Percentiles rank a stretch among this genome's conserved stretches.
Conservation (phyloP, 192 early-diverging fungal species). For the Dimargaris cristalligena region DNA sequence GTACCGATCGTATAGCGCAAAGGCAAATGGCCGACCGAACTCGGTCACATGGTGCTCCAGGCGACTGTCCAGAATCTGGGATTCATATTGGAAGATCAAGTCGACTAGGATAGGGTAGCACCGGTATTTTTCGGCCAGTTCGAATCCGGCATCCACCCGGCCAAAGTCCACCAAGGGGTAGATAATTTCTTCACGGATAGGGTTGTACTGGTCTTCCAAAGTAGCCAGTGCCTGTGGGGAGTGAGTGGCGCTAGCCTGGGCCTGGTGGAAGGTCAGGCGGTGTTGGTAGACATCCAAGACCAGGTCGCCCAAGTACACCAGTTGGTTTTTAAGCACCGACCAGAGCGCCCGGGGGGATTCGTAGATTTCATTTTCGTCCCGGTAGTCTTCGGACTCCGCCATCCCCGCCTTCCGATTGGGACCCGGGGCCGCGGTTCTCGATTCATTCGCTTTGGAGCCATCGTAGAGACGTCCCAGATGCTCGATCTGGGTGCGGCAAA, state of each 20-base stretch:
- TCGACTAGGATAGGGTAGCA: conserved; percentile 19
- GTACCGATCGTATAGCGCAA: conserved; percentile 23
- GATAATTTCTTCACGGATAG: conserved; percentile 17
- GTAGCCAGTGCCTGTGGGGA: conserved; percentile 3
- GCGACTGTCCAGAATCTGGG: conserved; percentile 8
- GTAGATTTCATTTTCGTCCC: conserved; percentile 14
- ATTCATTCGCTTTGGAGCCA: conserved; percentile 14
- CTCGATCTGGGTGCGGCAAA: neutral
- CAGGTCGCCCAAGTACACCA: conserved; percentile 21
- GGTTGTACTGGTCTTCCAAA: conserved; percentile 16
- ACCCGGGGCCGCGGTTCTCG: conserved; percentile 5
- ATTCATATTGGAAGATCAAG: conserved; percentile 17
- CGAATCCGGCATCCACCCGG: conserved; percentile 19
- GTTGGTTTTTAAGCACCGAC: conserved; percentile 20
- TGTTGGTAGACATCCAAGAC: conserved; percentile 21
- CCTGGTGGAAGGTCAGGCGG: conserved; percentile 14
- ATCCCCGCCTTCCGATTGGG: neutral
- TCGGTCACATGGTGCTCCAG: conserved; percentile 16
- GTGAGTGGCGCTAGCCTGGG: neutral
- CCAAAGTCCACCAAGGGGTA: conserved; percentile 22
- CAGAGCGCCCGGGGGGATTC: conserved; percentile 19
- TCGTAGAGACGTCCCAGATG: conserved; percentile 8
- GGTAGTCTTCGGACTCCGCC: neutral
- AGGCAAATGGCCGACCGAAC: conserved; percentile 20
- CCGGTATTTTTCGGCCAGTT: conserved; percentile 25